Evolutionary conservation across 2,329 filamentous ascomycete species (phyloP).

Genomic region (Colletotrichum theobromicola): DNA sequence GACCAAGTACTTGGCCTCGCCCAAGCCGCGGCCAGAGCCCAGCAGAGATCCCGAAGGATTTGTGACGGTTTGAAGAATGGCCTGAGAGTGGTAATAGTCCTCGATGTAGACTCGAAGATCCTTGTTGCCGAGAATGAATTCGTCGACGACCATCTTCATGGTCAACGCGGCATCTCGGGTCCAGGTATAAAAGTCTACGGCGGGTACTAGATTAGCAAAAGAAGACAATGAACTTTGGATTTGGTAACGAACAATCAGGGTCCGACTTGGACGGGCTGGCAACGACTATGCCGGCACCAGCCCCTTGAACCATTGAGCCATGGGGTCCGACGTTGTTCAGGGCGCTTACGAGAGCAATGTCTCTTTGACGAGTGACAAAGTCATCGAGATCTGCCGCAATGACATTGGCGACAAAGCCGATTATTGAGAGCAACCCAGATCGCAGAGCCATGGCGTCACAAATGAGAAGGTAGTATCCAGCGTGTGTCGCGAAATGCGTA

Average conservation of each 20-base stretch:
- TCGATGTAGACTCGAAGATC: conserved; percentile 51
- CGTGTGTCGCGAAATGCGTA: neutral
- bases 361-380: conserved; percentile 49
- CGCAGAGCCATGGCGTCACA: neutral
- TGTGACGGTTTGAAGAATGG: conserved; percentile 53
- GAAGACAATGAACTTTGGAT: neutral
- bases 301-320: conserved; percentile 52
- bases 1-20: conserved; percentile 61
- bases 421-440: neutral
- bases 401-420: neutral
- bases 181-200: conserved; percentile 61
- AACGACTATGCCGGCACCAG: conserved; percentile 54
- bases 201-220: conserved; percentile 24
- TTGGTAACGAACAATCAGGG: conserved; percentile 53
- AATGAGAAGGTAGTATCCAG: neutral
- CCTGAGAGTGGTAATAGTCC: conserved; percentile 58
- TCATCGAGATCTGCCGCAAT: conserved; percentile 9
- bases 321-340: conserved; percentile 60
- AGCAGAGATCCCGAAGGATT: conserved; percentile 57
- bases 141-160: conserved; percentile 56
- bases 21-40: conserved; percentile 51
- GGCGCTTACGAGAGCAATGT: conserved; percentile 54
- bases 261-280: conserved; percentile 59
- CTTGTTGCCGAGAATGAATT: conserved; percentile 52
- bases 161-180: conserved; percentile 59